These are phyloP conservation scores for Aquanectria penicillioides DNA, from an alignment of 2,329 filamentous ascomycete species.

Conservation along the genomic window DNA sequence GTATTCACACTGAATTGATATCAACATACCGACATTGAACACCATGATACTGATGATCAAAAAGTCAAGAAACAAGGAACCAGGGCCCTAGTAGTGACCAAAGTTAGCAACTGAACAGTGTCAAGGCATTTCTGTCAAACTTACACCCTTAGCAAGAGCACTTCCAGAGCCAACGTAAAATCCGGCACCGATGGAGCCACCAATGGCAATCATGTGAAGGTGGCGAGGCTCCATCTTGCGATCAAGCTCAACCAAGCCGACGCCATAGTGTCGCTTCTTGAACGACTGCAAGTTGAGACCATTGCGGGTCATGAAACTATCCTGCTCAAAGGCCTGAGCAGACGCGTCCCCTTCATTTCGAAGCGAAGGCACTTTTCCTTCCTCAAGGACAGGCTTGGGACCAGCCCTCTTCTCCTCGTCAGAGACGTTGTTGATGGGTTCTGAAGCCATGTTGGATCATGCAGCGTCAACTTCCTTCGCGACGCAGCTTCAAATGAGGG, in stretches of 20 bases:
- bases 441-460: neutral
- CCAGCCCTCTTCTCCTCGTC: conserved; percentile 14
- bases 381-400: neutral
- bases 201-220: conserved; percentile 18
- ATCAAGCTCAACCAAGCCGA: conserved; percentile 12
- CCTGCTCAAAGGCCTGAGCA: neutral
- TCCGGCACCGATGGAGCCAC: conserved; percentile 12
- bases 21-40: conserved; percentile 15
- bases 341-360: neutral
- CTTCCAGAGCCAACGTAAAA: conserved; percentile 14
- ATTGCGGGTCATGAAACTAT: conserved; percentile 4
- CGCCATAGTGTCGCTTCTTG: conserved; percentile 14
- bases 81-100: neutral
- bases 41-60: conserved; percentile 18
- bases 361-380: conserved; percentile 1
- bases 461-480: neutral
- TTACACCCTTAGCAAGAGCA: conserved; percentile 15
- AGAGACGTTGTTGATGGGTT: conserved; percentile 4
- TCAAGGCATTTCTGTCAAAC: neutral
- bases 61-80: conserved; percentile 12
- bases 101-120: neutral
- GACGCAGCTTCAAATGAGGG: neutral
- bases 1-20: too few relatives aligned
- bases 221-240: conserved; percentile 16
- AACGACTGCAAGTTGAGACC: conserved; percentile 12